Conservation (phyloP, 228 moss, liverwort and hornwort species). For the Sphagnum magellanicum region DNA sequence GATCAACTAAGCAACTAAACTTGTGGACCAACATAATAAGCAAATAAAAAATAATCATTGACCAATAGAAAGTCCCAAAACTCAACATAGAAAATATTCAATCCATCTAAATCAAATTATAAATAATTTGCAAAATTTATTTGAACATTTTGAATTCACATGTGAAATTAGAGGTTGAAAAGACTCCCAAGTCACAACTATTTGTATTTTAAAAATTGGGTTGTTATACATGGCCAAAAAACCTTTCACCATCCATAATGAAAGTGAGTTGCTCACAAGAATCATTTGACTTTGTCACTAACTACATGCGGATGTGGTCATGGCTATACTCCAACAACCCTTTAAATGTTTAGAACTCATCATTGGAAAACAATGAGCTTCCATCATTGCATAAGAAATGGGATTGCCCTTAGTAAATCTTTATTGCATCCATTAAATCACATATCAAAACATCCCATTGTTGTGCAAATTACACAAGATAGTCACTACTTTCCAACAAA, state of each 20-base stretch:
- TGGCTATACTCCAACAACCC: not conserved
- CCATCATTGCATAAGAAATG: not conserved
- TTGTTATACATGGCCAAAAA: too few species aligned
- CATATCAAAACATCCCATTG: not conserved
- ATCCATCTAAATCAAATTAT: too few species aligned
- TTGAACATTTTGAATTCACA: not conserved
- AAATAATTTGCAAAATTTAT: not conserved
- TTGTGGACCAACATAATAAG: too few species aligned
- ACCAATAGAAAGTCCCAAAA: too few species aligned
- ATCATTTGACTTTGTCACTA: too few species aligned
- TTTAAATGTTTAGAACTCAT: not conserved
- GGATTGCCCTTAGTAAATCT: not conserved
- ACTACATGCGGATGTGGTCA: too few species aligned
- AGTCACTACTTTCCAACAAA: not conserved
- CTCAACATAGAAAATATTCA: too few species aligned
- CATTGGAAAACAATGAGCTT: not conserved
- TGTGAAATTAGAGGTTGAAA: not conserved
- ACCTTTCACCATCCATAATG: too few species aligned
- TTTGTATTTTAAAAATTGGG: not conserved
- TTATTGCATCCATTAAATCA: not conserved
- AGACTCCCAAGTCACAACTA: not conserved
- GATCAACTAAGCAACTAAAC: too few species aligned
- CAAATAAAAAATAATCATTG: too few species aligned
- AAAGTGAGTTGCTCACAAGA: too few species aligned
- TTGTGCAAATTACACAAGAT: not conserved